A percentile compares a stretch with the other conserved stretches of the same genome.
These are phyloP conservation scores for Daphne laureola DNA, from an alignment of 441 rosid species.

Conservation along the genomic window DNA sequence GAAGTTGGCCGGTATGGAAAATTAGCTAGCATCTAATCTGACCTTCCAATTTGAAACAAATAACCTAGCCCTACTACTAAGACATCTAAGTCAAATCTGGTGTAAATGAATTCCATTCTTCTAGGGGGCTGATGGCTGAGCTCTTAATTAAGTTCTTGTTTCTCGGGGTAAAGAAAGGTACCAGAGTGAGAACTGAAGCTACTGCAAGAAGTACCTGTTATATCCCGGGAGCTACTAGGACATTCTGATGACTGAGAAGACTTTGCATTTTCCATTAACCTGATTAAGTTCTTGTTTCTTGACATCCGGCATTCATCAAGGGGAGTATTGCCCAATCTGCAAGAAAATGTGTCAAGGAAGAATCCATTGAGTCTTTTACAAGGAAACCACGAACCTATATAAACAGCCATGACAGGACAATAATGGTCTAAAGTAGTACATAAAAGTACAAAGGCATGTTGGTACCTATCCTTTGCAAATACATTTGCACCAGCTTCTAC, in stretches of 20 bases:
- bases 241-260: constrained; percentile 33
- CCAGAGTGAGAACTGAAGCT: neutral
- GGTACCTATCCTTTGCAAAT: constrained; percentile 71
- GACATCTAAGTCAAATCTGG: too few relatives aligned
- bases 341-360: constrained; percentile 2
- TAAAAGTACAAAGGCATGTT: neutral
- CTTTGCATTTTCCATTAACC: constrained; percentile 65
- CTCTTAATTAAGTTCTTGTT: too few relatives aligned
- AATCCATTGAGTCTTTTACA: neutral
- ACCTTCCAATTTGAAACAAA: too few relatives aligned
- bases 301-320: constrained; percentile 58
- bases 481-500: constrained; percentile 81
- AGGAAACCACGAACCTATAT: neutral
- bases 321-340: constrained; percentile 87
- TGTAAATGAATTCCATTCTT: too few relatives aligned
- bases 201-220: constrained; percentile 36
- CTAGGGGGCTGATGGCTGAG: too few relatives aligned
- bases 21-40: too few relatives aligned
- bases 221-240: constrained; percentile 24
- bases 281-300: constrained; percentile 80
- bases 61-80: too few relatives aligned
- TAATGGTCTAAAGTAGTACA: neutral
- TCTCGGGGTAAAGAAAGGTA: too few relatives aligned
- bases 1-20: too few relatives aligned
- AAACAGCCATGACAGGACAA: too few relatives aligned